Base-by-base conservation (phyloP, 179 eudicot genomes). In the Silene noctiflora region DNA sequence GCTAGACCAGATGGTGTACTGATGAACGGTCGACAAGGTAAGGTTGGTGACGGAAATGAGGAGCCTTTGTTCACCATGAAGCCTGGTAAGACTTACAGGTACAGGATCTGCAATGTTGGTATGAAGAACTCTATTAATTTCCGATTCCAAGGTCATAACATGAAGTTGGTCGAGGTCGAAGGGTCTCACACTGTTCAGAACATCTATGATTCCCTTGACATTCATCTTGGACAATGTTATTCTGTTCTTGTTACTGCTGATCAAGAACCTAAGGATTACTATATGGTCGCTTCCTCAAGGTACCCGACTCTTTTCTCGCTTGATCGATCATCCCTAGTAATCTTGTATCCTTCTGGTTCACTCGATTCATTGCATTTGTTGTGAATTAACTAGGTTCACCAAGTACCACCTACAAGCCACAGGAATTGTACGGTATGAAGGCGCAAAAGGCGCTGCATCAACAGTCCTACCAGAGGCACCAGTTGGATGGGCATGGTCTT, bases 131-230 rank as follows among this genome's bases (percentile, higher is more conserved):
- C 89, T 0, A 67, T 86, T 42, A 88, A 88, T 53, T 77, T 85
- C 19, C 78, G 91, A 19, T 21, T 88, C 55, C 91, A 88, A 69
- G 77, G 73, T 46, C 91, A 88, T 59, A 73, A 48, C 3, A 75
- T 88, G 87, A 85, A 83, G 77, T 59, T 86, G 25, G 89, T 86
- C 12, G 91, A 88, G 72, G 35, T 85, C 4, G 89, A 86, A 48
- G 91, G 91, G 0, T 85, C 89, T 0, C 91, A 86, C 76, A 83
- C 88, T 0, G 86, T 84, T 0, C 91, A 88, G 24, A 85, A 80
- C 65, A 24, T 74, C 35, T 88, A 86, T 19, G 89, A 86, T 22
- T 78, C 89, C 3, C 85, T 88, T 2, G 91, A 88, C 42, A 29
- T 86, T 2, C 91, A 88, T 51, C 74, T 88, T 14, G 91, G 91